Percentiles rank a stretch among this genome's conserved stretches.
These are phyloP conservation scores for Noccaea bulbosa DNA, from an alignment of 345 rosid species.

Conservation along the genomic window DNA sequence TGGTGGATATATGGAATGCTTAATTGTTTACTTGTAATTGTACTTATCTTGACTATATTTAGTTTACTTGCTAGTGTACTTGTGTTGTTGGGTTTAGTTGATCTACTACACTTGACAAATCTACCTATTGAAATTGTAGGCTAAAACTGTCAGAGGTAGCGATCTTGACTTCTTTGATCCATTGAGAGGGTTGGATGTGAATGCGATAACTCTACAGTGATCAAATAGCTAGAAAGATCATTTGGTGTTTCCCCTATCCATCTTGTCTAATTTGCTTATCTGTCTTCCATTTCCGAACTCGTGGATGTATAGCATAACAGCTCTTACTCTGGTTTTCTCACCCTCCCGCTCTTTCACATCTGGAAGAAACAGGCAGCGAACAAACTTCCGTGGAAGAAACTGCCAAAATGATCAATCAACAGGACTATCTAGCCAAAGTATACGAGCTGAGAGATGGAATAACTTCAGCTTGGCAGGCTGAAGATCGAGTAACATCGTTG, in stretches of 20 bases:
- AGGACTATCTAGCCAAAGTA: constrained; percentile 74
- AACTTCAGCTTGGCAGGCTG: constrained; percentile 66
- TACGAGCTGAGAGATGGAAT: constrained; percentile 82
- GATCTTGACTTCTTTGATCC: constrained; percentile 73
- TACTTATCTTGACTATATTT: no score
- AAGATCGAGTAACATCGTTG: constrained; percentile 82
- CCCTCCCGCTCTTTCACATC: constrained; percentile 50
- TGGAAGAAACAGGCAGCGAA: constrained; percentile 63
- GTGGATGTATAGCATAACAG: constrained; percentile 22
- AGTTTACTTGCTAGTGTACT: neutral
- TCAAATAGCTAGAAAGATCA: constrained; percentile 8
- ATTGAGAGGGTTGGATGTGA: constrained; percentile 51
- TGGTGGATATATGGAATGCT: no score
- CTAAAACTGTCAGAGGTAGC: constrained; percentile 35
- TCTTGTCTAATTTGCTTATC: constrained; percentile 16
- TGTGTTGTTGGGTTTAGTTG: no score
- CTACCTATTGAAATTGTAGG: constrained; percentile 41
- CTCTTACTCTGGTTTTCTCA: constrained; percentile 24
- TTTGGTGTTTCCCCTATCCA: constrained; percentile 21
- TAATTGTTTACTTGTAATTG: no score
- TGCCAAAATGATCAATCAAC: constrained; percentile 57
- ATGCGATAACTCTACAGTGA: neutral
- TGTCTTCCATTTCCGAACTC: constrained; percentile 22
- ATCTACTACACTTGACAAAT: constrained; percentile 12
- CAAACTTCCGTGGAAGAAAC: constrained; percentile 57